Evolutionary conservation across 306 rosid species (phyloP), one percentile per base, ranked within the genome.

Genomic region (Citrullus mucosospermus): DNA sequence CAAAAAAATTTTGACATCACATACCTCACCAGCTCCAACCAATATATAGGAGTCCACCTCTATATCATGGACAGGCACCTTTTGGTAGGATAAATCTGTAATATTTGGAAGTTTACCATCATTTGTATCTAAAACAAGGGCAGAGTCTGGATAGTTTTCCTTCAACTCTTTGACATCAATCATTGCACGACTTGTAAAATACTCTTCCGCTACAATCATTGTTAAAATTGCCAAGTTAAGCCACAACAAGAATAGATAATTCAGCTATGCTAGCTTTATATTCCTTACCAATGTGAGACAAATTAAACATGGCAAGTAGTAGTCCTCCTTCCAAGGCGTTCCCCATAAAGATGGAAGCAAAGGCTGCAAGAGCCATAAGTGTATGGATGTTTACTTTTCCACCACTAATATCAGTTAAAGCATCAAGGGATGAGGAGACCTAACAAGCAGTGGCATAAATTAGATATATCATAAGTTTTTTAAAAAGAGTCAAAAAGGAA

Each of bases 1-100:
- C 66, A 74, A 69, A 76, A 22, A 34, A 59, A 85, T 38, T 63
- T 17, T 78, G 53, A 38, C 6, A 73, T 78, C 80, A 75, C 89
- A 71, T 85, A 92, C 98, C 95, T 94, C 98, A 18, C 96, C 98
- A n/a, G 98, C 96, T 57, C 97, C 91, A 60, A 94, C 90, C 72
- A 94, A 85, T 83, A 94, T 84, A 87, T 84, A 94, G 17, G 95
- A 89, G 59, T 93, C 96, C 36, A 94, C 90, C 77, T 81, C 75
- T 58, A 94, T 50, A 78, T 92, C 88, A 48, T 94, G 95, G 78
- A 94, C 97, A 12, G 97, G 97, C 72, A 94, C 93, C 86, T 90
- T 93, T 82, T 88, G 82, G 89, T 94, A 90, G 3, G 88, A 88
- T 86, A 92, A 88, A 83, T 94, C 91, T 78, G 87, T 66, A 59